Percentiles rank a stretch among this genome's conserved stretches.
Evolutionary conservation across 2,329 filamentous ascomycete species (phyloP).

Genomic region (Aspergillus fructus): DNA sequence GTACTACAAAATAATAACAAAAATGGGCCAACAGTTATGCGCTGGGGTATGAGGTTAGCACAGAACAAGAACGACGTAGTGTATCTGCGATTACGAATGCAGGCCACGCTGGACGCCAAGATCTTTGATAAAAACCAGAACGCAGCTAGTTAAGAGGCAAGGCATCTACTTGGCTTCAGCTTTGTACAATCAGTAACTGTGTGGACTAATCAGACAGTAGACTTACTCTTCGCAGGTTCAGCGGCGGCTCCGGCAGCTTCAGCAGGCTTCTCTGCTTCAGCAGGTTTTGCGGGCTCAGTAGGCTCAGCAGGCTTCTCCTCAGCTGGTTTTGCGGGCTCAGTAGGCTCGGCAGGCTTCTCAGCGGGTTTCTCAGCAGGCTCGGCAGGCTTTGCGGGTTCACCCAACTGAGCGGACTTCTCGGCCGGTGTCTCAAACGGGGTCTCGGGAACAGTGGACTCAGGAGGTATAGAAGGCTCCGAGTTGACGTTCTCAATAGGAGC

Average conservation of each 20-base stretch:
- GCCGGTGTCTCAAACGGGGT: slow-evolving; percentile 6
- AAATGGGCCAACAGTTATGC: slow-evolving; percentile 13
- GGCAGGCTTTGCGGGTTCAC: background rate
- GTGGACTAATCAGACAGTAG: slow-evolving; percentile 8
- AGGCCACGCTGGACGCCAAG: background rate
- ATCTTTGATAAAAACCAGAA: background rate
- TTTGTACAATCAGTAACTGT: slow-evolving; percentile 8
- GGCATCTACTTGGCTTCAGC: slow-evolving; percentile 14
- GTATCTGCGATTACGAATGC: slow-evolving; percentile 1
- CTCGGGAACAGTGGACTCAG: slow-evolving; percentile 10
- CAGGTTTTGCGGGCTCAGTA: slow-evolving; percentile 10
- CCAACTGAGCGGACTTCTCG: background rate
- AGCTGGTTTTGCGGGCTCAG: slow-evolving; percentile 12
- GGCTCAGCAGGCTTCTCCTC: background rate
- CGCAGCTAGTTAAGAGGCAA: slow-evolving; percentile 3
- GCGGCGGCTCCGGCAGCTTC: background rate
- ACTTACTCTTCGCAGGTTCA: slow-evolving; percentile 7
- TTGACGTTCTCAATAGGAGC: slow-evolving; percentile 3
- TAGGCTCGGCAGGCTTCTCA: slow-evolving; percentile 12
- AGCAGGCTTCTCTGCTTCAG: slow-evolving; percentile 5
- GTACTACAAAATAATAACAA: slow-evolving; percentile 16
- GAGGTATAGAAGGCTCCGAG: slow-evolving; percentile 1
- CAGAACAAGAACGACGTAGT: slow-evolving; percentile 1
- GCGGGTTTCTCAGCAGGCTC: slow-evolving; percentile 13
- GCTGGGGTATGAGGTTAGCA: slow-evolving; percentile 14